These are phyloP conservation scores for Penicillium brasilianum DNA, from an alignment of 2,329 filamentous ascomycete genomes.

Conservation along the genomic window DNA sequence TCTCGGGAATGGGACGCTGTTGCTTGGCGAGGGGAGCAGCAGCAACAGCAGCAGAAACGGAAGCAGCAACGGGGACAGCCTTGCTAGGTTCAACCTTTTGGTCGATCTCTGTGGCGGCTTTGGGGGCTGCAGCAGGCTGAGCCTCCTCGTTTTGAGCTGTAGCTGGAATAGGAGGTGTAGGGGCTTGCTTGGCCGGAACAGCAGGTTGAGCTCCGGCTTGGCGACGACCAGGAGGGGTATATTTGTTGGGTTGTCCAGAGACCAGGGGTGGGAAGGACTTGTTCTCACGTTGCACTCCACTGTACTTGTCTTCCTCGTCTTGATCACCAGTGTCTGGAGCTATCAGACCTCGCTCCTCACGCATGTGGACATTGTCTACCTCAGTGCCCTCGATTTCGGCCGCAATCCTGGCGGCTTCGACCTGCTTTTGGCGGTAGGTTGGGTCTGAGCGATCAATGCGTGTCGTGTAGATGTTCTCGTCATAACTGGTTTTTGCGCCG, in stretches of 20 bases:
- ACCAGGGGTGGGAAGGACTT: slow-evolving; percentile 67
- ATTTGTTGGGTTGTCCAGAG: slow-evolving; percentile 69
- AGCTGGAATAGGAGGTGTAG: slow-evolving; percentile 58
- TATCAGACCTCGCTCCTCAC: slow-evolving; percentile 81
- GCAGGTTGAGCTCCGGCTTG: slow-evolving; percentile 76
- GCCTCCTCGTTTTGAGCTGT: slow-evolving; percentile 36
- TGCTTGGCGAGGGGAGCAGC: slow-evolving; percentile 37
- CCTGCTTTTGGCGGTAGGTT: slow-evolving; percentile 76
- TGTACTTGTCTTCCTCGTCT: slow-evolving; percentile 97
- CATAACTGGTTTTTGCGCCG: slow-evolving; percentile 85
- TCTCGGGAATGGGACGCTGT: slow-evolving; percentile 52
- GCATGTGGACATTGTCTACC: slow-evolving; percentile 78
- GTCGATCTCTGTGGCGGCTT: slow-evolving; percentile 32
- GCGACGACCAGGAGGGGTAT: slow-evolving; percentile 86
- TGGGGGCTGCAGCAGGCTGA: slow-evolving; percentile 29
- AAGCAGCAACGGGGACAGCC: slow-evolving; percentile 49
- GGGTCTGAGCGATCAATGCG: slow-evolving; percentile 83
- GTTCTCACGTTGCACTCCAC: slow-evolving; percentile 78
- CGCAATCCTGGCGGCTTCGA: slow-evolving; percentile 80
- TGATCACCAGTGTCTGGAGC: slow-evolving; percentile 67
- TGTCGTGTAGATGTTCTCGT: slow-evolving; percentile 95
- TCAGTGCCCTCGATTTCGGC: slow-evolving; percentile 83
- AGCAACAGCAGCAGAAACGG: slow-evolving; percentile 60
- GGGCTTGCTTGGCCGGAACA: slow-evolving; percentile 82
- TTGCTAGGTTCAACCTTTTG: slow-evolving; percentile 34